Base-by-base conservation (phyloP, 208 protist species). In the Trypanosoma mega region DNA sequence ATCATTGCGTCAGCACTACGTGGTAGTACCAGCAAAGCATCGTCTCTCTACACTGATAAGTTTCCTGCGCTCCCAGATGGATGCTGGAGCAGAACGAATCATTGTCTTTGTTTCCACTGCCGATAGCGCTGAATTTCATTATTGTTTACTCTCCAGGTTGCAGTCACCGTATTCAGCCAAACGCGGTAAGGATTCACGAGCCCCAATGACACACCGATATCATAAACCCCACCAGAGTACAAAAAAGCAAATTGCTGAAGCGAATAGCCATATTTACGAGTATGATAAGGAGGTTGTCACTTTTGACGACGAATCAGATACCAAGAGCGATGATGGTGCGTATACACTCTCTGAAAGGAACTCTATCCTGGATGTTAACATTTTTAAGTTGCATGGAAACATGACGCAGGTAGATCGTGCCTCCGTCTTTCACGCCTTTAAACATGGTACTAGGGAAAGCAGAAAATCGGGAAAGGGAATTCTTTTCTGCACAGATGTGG, bases 401-500 rank as follows among this genome's bases (percentile, higher is more conserved):
- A 76, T 97, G 27, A 60, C 58, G 20, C 94, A 97, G 57, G 63
- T 84, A 29, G 82, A 96, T 21, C 68, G 93, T 21, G 73, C 76
- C 21, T 70, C 75, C 30, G 81, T 78, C 23, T 97, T 89, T 63
- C 54, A 77, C 4, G 62, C 80, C 20, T 98, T 98, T 55, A 76
- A 88, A 18, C 72, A 88, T 39, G 78, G 63, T 16, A 82, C 86
- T 58, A 31, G 14, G 9, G 20, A 57, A 54, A 14, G 55, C 24
- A 23, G 56, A 20, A 1, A 23, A 16, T 57, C 33, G 54, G 47
- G 16, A 48, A 68, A 52, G 48, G 87, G 65, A 45, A 80, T 99
- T 41, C 67, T 99, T 7, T 92, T 99, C 56, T 98, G 93, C 67
- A 99, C 98, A 7, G 98, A 92, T 61, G 87, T 96, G 26, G 93